phyloP scores from a whole-genome alignment of 345 rosid species.

The Populus alba region DNA sequence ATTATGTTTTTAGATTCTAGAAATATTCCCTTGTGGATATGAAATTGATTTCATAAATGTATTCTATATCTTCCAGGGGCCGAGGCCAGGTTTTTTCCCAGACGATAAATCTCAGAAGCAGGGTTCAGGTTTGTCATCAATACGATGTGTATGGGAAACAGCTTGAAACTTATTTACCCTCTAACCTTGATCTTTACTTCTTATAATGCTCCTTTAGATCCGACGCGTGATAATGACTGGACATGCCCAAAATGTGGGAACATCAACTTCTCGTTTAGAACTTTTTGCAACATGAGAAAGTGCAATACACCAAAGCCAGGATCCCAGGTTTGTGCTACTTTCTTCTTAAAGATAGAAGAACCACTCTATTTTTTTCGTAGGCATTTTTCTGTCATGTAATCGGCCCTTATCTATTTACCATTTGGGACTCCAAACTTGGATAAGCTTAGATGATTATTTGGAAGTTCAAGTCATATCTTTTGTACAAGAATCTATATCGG shows the following conservation, averaged over 20 bases:
- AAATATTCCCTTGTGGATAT: neutral
- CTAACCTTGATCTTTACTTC: constrained; percentile 9
- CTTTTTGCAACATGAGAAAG: constrained; percentile 96
- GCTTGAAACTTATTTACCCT: neutral
- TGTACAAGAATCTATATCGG: neutral
- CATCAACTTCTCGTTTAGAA: constrained; percentile 89
- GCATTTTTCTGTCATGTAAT: neutral
- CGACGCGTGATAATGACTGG: constrained; percentile 92
- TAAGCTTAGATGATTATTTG: neutral
- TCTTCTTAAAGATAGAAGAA: neutral
- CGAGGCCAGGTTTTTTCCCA: constrained; percentile 75
- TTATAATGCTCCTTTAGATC: constrained; percentile 42
- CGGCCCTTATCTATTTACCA: neutral
- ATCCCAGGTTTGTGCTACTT: constrained; percentile 65
- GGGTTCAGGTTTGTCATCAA: constrained; percentile 41
- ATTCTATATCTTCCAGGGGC: constrained; percentile 48
- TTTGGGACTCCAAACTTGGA: neutral
- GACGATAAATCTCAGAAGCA: constrained; percentile 75
- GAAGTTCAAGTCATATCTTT: neutral
- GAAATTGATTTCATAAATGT: constrained; percentile 1
- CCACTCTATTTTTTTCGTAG: neutral
- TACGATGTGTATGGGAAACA: neutral
- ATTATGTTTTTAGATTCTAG: neutral
- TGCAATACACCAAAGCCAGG: constrained; percentile 98
- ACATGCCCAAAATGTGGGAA: constrained; percentile 97